phyloP scores from a whole-genome alignment of 192 early-diverging fungal genomes.

The Backusella luteola region DNA sequence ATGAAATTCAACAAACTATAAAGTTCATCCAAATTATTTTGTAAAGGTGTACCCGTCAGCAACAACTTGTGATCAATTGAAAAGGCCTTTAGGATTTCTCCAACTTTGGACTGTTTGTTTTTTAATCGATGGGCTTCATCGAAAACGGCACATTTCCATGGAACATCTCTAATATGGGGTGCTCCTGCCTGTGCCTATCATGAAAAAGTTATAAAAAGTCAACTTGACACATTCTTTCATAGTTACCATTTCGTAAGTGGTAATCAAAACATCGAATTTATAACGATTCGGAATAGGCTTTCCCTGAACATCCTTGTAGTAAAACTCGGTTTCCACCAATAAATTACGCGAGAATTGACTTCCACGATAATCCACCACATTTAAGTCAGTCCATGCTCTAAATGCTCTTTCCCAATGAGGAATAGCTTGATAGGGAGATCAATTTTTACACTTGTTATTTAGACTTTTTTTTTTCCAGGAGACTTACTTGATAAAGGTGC shows the following conservation, averaged over 20 bases:
- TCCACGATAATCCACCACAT: constrained; percentile 76
- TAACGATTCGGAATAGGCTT: constrained; percentile 46
- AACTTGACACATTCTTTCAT: neutral
- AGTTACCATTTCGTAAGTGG: constrained; percentile 55
- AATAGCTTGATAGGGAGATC: constrained; percentile 17
- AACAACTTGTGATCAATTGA: constrained; percentile 75
- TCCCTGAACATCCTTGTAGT: constrained; percentile 60
- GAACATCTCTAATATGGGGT: constrained; percentile 65
- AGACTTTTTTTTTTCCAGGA: neutral
- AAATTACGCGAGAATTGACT: constrained; percentile 62
- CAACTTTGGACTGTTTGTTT: constrained; percentile 78
- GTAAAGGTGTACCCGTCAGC: constrained; percentile 82
- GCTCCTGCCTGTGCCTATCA: constrained; percentile 52
- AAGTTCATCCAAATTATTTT: constrained; percentile 81
- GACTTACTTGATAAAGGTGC: constrained; percentile 51
- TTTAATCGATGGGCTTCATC: constrained; percentile 89
- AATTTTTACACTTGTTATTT: too few relatives aligned
- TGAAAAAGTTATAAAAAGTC: neutral
- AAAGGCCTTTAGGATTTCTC: constrained; percentile 72
- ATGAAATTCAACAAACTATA: constrained; percentile 81
- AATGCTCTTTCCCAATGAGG: constrained; percentile 72
- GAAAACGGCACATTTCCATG: constrained; percentile 69
- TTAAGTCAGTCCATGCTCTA: constrained; percentile 68
- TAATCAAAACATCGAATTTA: constrained; percentile 65
- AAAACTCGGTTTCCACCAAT: constrained; percentile 81